phyloP scores from a whole-genome alignment of 371 early-diverging fungal genomes.

The Mortierella sp. region DNA sequence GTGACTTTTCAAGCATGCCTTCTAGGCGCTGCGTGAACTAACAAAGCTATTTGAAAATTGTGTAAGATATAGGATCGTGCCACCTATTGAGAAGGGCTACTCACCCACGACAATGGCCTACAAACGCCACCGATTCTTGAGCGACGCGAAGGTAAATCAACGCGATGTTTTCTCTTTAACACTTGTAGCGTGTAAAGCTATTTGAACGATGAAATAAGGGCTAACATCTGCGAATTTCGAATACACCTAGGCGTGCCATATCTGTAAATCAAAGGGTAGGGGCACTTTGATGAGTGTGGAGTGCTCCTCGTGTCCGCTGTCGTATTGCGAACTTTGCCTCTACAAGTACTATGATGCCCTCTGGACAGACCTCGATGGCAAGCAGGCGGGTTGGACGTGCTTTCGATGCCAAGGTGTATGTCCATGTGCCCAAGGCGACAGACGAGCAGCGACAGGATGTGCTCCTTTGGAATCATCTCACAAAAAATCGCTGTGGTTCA shows the following conservation, averaged over 20 bases:
- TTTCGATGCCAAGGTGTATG: constrained; percentile 22
- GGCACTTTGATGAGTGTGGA: background rate
- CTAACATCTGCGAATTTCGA: background rate
- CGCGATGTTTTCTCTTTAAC: background rate
- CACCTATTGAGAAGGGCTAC: background rate
- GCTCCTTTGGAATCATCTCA: background rate
- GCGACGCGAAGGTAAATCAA: background rate
- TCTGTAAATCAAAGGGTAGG: background rate
- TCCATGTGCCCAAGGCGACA: constrained; percentile 17
- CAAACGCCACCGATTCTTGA: background rate
- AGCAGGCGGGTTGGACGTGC: constrained; percentile 25
- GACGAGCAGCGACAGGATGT: constrained; percentile 6
- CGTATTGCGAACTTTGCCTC: constrained; percentile 37
- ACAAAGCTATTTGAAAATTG: background rate
- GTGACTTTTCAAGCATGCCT: too few species aligned
- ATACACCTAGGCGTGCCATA: constrained; percentile 20
- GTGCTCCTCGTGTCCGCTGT: constrained; percentile 17
- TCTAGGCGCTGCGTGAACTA: background rate
- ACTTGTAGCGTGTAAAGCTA: background rate
- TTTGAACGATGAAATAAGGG: too few species aligned
- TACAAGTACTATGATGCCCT: constrained; percentile 13
- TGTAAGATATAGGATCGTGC: background rate
- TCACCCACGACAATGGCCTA: background rate
- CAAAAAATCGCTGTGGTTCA: constrained; percentile 17
- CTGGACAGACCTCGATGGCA: constrained; percentile 26